Evolutionary conservation across 306 rosid species (phyloP).

Genomic region (Notholithocarpus densiflorus): DNA sequence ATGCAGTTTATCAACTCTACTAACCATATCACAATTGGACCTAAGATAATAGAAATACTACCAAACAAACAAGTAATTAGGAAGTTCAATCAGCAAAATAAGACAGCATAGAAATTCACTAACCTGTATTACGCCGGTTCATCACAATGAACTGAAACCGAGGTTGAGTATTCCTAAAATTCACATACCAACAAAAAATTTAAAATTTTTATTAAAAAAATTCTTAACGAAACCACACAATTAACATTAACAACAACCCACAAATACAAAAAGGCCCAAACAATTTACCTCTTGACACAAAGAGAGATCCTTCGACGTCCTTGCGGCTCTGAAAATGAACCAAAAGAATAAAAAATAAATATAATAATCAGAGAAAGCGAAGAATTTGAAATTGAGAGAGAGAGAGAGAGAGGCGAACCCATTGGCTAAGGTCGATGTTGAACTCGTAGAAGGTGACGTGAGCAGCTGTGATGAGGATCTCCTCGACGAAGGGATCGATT

Average conservation of each 20-base stretch:
- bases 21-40: background rate
- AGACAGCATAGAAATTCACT: conserved; percentile 9
- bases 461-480: conserved; percentile 59
- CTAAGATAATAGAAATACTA: background rate
- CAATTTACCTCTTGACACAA: conserved; percentile 49
- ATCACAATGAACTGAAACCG: conserved; percentile 64
- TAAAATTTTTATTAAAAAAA: background rate
- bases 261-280: background rate
- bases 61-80: background rate
- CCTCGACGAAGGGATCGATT: conserved; percentile 56
- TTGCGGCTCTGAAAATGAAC: conserved; percentile 50
- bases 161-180: conserved; percentile 54
- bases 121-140: conserved; percentile 63
- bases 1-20: background rate
- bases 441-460: conserved; percentile 65
- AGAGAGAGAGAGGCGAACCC: conserved; percentile 29
- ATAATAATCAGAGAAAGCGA: background rate
- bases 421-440: conserved; percentile 55
- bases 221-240: background rate
- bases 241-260: background rate
- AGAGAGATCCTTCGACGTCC: conserved; percentile 64
- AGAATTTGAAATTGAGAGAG: background rate
- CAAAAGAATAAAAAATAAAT: background rate
- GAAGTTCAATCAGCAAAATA: background rate
- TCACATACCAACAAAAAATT: background rate